phyloP scores from a whole-genome alignment of 495 filamentous ascomycete genomes.

The Aspergillus nanangensis region DNA sequence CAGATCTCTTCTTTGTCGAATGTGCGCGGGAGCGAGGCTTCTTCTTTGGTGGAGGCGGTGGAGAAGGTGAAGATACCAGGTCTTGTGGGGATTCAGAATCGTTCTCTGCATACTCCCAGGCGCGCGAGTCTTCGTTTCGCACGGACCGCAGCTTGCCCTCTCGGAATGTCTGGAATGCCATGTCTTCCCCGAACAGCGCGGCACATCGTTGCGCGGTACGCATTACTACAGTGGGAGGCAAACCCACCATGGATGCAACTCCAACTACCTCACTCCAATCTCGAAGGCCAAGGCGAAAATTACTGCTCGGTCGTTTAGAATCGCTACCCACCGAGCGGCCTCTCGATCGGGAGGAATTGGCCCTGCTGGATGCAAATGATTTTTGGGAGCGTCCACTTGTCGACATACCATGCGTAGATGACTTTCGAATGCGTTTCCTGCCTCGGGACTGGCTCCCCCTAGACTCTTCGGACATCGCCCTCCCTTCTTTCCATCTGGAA shows the following conservation, averaged over 20 bases:
- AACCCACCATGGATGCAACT: constrained; percentile 65
- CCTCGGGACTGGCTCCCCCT: constrained; percentile 24
- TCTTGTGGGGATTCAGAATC: not conserved
- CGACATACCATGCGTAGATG: constrained; percentile 1
- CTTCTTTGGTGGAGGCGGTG: constrained; percentile 3
- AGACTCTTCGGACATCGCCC: too few relatives aligned
- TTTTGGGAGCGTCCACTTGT: constrained; percentile 11
- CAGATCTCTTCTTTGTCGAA: constrained; percentile 6
- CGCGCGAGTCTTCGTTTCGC: constrained; percentile 10
- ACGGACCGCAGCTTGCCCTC: constrained; percentile 33
- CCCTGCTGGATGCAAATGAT: constrained; percentile 1
- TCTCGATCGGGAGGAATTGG: constrained; percentile 14
- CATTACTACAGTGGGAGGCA: constrained; percentile 54
- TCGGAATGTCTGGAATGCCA: constrained; percentile 52
- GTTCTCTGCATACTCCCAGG: constrained; percentile 29
- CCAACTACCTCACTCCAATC: constrained; percentile 83
- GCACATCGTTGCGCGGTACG: constrained; percentile 66
- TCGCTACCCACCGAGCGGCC: constrained; percentile 12
- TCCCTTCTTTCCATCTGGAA: constrained; percentile 10
- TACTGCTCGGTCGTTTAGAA: constrained; percentile 7
- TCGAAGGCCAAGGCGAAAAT: constrained; percentile 41
- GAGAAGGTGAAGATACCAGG: too few relatives aligned
- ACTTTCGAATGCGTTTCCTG: constrained; percentile 20
- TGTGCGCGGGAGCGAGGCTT: constrained; percentile 2
- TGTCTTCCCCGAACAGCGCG: constrained; percentile 62